These are phyloP conservation scores for Phaeosphaeria sp. DNA, from an alignment of 2,329 filamentous ascomycete genomes.

Conservation along the genomic window DNA sequence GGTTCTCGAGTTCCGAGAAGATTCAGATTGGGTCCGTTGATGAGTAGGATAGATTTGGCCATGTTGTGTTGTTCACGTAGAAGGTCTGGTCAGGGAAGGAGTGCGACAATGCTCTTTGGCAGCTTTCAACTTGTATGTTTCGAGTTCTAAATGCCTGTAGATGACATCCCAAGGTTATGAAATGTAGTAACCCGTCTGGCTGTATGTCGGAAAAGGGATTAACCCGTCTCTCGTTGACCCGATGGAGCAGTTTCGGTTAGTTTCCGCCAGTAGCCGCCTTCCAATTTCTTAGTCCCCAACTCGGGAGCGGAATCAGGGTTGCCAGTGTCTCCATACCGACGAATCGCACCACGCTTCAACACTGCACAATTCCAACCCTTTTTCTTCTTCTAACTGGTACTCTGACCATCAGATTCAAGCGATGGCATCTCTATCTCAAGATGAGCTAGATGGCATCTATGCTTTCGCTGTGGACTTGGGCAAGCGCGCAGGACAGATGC, in stretches of 20 bases:
- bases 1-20: slow-evolving; percentile 79
- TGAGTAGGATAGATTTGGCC: slow-evolving; percentile 66
- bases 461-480: slow-evolving; percentile 73
- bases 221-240: background rate
- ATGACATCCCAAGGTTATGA: background rate
- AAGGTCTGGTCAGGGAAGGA: too few species aligned
- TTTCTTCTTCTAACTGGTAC: background rate
- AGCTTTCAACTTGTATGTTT: too few species aligned
- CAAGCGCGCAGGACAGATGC: slow-evolving; percentile 71
- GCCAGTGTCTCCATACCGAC: too few species aligned
- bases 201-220: slow-evolving; percentile 10
- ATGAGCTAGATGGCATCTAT: slow-evolving; percentile 70
- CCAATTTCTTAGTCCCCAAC: slow-evolving; percentile 13
- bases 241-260: slow-evolving; percentile 4
- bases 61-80: slow-evolving; percentile 18
- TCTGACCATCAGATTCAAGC: slow-evolving; percentile 2
- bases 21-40: slow-evolving; percentile 86
- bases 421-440: slow-evolving; percentile 35
- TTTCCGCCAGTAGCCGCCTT: slow-evolving; percentile 14
- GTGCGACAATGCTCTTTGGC: too few species aligned
- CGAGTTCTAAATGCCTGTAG: too few species aligned
- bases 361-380: background rate
- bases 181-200: background rate
- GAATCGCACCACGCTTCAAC: slow-evolving; percentile 1
- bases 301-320: slow-evolving; percentile 9